A percentile compares a stretch with the other conserved stretches of the same genome.
Evolutionary conservation across 78 protist genomes (phyloP).

Genomic region (Dictyostelium firmibasis): DNA sequence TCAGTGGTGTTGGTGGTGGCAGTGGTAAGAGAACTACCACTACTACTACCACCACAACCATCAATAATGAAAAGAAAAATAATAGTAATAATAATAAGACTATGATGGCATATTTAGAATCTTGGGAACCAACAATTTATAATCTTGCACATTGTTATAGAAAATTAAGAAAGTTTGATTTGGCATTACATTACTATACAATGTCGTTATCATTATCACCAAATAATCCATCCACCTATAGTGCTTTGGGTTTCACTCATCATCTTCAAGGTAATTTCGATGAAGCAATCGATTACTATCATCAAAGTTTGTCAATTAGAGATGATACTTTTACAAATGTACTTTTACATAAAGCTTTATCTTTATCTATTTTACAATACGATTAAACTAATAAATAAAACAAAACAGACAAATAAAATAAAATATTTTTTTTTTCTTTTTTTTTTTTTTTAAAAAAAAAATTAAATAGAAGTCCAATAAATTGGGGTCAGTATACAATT

Average conservation of each 20-base stretch:
- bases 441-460: too few species aligned
- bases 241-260: constrained; percentile 59
- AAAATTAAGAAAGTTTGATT: constrained; percentile 9
- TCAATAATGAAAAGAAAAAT: not conserved
- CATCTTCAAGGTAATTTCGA: constrained; percentile 65
- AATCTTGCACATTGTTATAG: constrained; percentile 78
- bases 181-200: constrained; percentile 43
- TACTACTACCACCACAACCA: not conserved
- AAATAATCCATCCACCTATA: constrained; percentile 24
- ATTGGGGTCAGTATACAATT: not conserved
- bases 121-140: constrained; percentile 70
- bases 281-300: constrained; percentile 75
- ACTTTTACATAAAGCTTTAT: constrained; percentile 51
- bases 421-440: too few species aligned
- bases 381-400: constrained; percentile 7
- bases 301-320: constrained; percentile 48
- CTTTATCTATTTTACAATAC: constrained; percentile 41
- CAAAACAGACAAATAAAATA: not conserved
- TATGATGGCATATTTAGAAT: not conserved
- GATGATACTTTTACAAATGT: constrained; percentile 69
- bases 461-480: not conserved
- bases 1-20: not conserved
- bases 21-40: not conserved
- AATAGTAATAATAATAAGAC: not conserved
- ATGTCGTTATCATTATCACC: constrained; percentile 25